Evolutionary conservation across 2,329 filamentous ascomycete species (phyloP), one percentile per base, ranked within the genome.

Genomic region (Hymenoscyphus albidus): DNA sequence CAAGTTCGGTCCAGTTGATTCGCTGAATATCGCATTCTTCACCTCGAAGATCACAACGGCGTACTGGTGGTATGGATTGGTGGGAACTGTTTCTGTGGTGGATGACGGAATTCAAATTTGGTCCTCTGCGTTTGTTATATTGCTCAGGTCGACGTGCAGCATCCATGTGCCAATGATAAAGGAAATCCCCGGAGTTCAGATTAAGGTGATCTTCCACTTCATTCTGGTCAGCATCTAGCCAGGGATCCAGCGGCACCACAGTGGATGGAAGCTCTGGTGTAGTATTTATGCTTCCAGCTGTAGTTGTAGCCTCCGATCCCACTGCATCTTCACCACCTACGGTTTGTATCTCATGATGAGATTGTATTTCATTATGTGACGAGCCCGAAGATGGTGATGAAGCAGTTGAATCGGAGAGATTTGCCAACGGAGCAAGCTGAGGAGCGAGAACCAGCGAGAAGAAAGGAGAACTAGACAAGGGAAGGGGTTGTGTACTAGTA

Each of bases 11-110:
- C 86, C 86, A 88, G 71, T 87, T 75, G 42, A 88, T 77, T 60
- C 85, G 84, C 70, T 89, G 86, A 31, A 87, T 73, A 70, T 89
- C 86, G 64, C 77, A 85, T 58, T 70, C 62, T 58, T 88, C 84
- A 1, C 84, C 85, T n/a, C 77, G 72, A 6, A 89, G 78, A 61
- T 88, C 80, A 31, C 48, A 5, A 73, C 70, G 65, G 81, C 82
- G 66, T 42, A 79, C 66, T 38, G 75, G 63, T 9, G 64, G 10
- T 67, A 70, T 67, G 63, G 68, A 42, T 63, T 65, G 48, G 54
- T 63, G 54, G 13, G 18, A 18, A 27, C 48, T 54, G 22, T 54
- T 54, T 54, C 48, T 54, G 48, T 54, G 48, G 10, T 54, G 22
- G 48, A 54, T 27, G 48, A 54, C 13, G 13, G 48, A 54, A 27